A percentile compares a stretch with the other conserved stretches of the same genome.
phyloP scores from a whole-genome alignment of 1,139 yeast genomes.

The Candida smagusa region DNA sequence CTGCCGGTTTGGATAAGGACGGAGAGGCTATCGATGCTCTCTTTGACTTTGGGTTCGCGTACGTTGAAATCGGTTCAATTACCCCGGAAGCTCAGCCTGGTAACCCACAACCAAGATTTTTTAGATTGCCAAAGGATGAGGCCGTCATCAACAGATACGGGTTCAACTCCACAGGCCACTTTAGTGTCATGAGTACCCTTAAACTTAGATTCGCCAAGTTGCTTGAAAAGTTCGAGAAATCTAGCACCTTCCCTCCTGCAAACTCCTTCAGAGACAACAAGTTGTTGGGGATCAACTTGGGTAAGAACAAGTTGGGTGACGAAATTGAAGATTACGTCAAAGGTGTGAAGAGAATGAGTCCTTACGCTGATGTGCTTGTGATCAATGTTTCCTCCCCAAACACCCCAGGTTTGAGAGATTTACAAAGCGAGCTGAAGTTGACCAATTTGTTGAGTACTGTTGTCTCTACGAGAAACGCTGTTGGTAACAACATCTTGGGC shows the following conservation, averaged over 20 bases:
- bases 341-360: conserved; percentile 81
- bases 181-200: conserved; percentile 63
- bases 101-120: conserved; percentile 85
- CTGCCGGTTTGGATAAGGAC: conserved; percentile 94
- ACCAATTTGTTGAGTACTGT: conserved; percentile 64
- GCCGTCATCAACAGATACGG: conserved; percentile 96
- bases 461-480: conserved; percentile 53
- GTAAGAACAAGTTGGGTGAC: conserved; percentile 89
- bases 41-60: conserved; percentile 76
- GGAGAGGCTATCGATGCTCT: conserved; percentile 91
- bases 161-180: conserved; percentile 88
- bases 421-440: conserved; percentile 75
- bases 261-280: conserved; percentile 64
- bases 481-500: conserved; percentile 38
- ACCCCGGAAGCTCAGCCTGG: conserved; percentile 95
- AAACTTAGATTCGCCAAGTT: conserved; percentile 54
- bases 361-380: conserved; percentile 83
- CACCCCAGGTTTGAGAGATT: conserved; percentile 88
- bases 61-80: conserved; percentile 89
- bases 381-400: conserved; percentile 95
- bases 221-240: conserved; percentile 17
- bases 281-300: conserved; percentile 78
- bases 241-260: conserved; percentile 30
- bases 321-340: conserved; percentile 80
- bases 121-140: conserved; percentile 77